phyloP scores from a whole-genome alignment of 2,329 filamentous ascomycete species.

The Pleurostoma richardsiae region DNA sequence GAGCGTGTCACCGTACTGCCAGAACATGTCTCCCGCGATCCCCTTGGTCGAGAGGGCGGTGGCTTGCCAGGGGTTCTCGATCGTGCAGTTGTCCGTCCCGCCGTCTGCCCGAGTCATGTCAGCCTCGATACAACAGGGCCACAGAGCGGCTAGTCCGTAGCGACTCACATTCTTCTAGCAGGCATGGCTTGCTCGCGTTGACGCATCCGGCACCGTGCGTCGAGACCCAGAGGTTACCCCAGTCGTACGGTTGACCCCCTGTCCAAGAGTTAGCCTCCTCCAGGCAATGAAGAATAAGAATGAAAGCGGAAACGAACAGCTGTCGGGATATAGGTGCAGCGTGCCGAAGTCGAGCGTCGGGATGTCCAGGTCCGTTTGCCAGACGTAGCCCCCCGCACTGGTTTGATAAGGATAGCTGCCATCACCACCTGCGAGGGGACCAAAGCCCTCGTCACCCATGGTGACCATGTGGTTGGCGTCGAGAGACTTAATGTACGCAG shows the following conservation, averaged over 20 bases:
- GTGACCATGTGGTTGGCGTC: slow-evolving; percentile 60
- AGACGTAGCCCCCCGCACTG: slow-evolving; percentile 43
- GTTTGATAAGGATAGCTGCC: slow-evolving; percentile 46
- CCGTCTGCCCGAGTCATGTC: not conserved
- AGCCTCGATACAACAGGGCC: not conserved
- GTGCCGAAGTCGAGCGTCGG: slow-evolving; percentile 49
- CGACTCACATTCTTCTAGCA: slow-evolving; percentile 11
- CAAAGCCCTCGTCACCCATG: slow-evolving; percentile 53
- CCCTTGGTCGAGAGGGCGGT: slow-evolving; percentile 8
- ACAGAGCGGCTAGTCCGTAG: too few species aligned
- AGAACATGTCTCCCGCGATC: slow-evolving; percentile 12
- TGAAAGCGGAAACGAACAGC: slow-evolving; percentile 7
- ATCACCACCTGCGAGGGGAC: slow-evolving; percentile 34
- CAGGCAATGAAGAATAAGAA: not conserved
- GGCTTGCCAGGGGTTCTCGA: slow-evolving; percentile 13
- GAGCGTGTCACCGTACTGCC: slow-evolving; percentile 12
- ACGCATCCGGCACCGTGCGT: slow-evolving; percentile 11
- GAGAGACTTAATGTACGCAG: slow-evolving; percentile 58
- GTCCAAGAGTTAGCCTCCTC: not conserved
- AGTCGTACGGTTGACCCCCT: slow-evolving; percentile 9
- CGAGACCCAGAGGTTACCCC: slow-evolving; percentile 11
- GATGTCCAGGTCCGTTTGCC: slow-evolving; percentile 44
- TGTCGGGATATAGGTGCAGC: slow-evolving; percentile 41
- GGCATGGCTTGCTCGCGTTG: slow-evolving; percentile 10
- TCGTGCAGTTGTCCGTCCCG: slow-evolving; percentile 10